Base-by-base conservation (phyloP, 306 rosid genomes). In the Rosa lucieae region DNA sequence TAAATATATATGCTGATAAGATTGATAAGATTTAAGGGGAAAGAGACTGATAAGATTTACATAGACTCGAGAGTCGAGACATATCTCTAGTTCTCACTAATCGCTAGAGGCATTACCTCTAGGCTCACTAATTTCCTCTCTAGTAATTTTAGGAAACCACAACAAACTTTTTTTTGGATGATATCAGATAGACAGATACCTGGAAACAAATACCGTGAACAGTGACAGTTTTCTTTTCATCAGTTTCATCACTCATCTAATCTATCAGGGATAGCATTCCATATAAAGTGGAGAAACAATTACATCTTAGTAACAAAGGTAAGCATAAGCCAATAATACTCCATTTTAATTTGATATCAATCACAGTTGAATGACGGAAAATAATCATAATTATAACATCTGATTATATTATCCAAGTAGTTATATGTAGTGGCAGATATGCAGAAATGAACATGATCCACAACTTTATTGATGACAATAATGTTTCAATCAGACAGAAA, bases 401-500 rank as follows among this genome's bases (percentile, higher is more conserved):
- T 17, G 12, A 21, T 35, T 37, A 32, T 14, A 63, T 37, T 37
- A 67, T 39, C 4, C 46, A 6, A 14, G 43, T 12, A 35, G 47
- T 35, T 3, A 66, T 66, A 66, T 10, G 14, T 0, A 12, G 43
- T 13, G n/a, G 42, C 69, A 63, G 14, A 13, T 63, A 4, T 63
- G 43, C 49, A 42, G 3, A 65, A n/a, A 42, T 40, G 70, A 65
- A 77, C 43, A 14, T 13, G 13, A 46, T 67, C 46, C 17, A 14
- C 11, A 69, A 46, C 32, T 48, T 75, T 79, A 75, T 68, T 76
- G 70, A 83, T 26, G 51, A 65, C 35, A 65, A 43, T 40, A 61
- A 74, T 53, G 72, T 52, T 76, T 75, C 75, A 71, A 35, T 52
- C 66, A 40, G 43, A 71, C 42, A 46, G 3, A 48, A 29, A 62